Evolutionary conservation across 768 basidiomycete genomes (phyloP), one percentile per base, ranked within the genome.

Genomic region (Serendipita indica): DNA sequence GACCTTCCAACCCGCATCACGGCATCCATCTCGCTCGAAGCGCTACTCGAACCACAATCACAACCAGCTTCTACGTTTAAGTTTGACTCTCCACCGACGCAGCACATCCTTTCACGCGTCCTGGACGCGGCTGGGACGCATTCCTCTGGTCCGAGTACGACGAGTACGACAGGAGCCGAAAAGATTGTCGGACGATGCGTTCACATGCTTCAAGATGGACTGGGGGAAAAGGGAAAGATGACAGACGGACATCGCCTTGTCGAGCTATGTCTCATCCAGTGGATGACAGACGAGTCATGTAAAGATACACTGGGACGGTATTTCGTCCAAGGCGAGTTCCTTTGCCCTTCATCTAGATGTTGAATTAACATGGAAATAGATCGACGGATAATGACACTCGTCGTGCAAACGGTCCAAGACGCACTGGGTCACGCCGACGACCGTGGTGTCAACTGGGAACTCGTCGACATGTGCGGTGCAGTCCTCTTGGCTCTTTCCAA

Each of bases 221-320:
- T 54, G 10, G n/a, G n/a, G n/a, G 30, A 25, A 16, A 4, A 10
- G 20, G 49, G 49, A n/a, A 54, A 54, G 49, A 54, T 54, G 49
- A 54, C 49, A 25, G 20, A 25, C 22, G 49, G 49, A 27, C 49
- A 54, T 32, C 20, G 30, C 20, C 49, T 54, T 10, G 49, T 54
- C 10, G 49, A 54, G n/a, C 49, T 54, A 16, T 54, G 49, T 28
- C 22, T 54, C 20, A 28, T 54, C 30, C 49, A 54, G 30, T 54
- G 49, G 49, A 25, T 54, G 22, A n/a, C 30, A 4, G 49, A 54
- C 30, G 49, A 54, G 30, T 25, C 22, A 12, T 27, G 22, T 16
- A 54, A 54, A 33, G 30, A 54, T 32, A 7, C 20, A 20, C 30
- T 54, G 20, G 49, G 49, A n/a, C 22, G 20, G 49, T 54, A 12